A percentile compares a stretch with the other conserved stretches of the same genome.
phyloP scores from a whole-genome alignment of 305 asterid genomes.

The Rubia peregrina region DNA sequence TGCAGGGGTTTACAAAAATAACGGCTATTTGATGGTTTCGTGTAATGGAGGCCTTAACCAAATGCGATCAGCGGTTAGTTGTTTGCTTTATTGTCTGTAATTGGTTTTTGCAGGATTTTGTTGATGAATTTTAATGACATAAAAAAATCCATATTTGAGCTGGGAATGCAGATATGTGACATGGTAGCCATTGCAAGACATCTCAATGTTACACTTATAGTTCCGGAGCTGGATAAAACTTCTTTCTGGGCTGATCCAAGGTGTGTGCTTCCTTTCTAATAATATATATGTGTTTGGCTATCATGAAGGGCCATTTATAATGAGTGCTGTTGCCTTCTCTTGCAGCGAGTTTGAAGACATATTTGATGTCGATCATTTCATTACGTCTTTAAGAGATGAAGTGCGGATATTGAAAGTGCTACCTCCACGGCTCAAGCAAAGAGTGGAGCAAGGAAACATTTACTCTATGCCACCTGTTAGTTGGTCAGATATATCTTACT shows the following conservation, averaged over 20 bases:
- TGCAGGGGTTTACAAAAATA: conserved; percentile 88
- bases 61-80: conserved; percentile 91
- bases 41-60: conserved; percentile 98
- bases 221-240: conserved; percentile 90
- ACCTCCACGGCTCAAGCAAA: conserved; percentile 56
- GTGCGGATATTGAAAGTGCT: conserved; percentile 74
- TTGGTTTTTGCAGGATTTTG: neutral
- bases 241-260: conserved; percentile 97
- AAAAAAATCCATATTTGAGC: neutral
- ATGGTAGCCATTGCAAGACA: conserved; percentile 96
- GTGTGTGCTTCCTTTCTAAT: conserved; percentile 31
- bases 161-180: conserved; percentile 67
- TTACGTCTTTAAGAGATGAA: conserved; percentile 81
- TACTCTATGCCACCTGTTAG: conserved; percentile 70
- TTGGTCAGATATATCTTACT: conserved; percentile 85
- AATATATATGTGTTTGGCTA: neutral
- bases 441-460: conserved; percentile 53
- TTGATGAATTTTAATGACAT: neutral
- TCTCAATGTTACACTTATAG: conserved; percentile 78
- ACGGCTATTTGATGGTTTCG: conserved; percentile 91
- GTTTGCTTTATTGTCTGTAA: conserved; percentile 23
- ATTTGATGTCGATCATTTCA: conserved; percentile 71
- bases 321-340: neutral
- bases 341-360: conserved; percentile 83
- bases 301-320: neutral